Base-by-base conservation (phyloP, 306 rosid genomes). In the Boehmeria nivea region DNA sequence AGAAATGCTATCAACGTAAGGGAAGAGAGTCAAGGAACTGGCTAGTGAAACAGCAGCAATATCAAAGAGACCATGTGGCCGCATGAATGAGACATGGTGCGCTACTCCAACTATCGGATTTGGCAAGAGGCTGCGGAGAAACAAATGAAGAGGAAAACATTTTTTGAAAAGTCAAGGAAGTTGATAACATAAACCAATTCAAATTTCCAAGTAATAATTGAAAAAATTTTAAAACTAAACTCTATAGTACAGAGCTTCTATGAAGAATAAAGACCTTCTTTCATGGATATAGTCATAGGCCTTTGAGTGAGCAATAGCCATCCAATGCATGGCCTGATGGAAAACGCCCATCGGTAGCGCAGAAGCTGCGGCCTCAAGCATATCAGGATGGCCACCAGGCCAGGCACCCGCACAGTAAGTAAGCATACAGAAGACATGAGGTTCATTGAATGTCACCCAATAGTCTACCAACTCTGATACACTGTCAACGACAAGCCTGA, bases 311-410 rank as follows among this genome's bases (percentile, higher is more conserved):
- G 99, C 96, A 81, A 69, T 47, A 65, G 95, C 66, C 46, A 87
- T 91, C 99, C 99, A 91, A 84, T 87, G 83, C 99, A 91, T 91
- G 72, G 93, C 87, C 80, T 84, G 89, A 50, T 84, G 86, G 72
- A 84, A 84, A 71, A 87, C 99, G 60, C 99, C 96, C 17, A 78
- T 78, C 62, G 96, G 99, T 62, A 91, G 83, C 57, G 95, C 85
- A 38, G 95, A 84, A 59, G 89, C 84, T 24, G 95, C 99, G 63
- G 17, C 84, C 78, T 91, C 95, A 68, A 91, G 85, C 95, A 84
- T 82, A 72, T 87, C 96, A 64, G 99, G 99, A 75, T 91, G 79
- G 68, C 99, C 99, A 54, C 96, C 96, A 45, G 96, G 96, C 96
- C 95, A 91, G 67, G 99, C 77, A 58, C 99, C 99, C 39, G 95